Conservation (phyloP, 495 filamentous ascomycete genomes). For the Aspergillus conjunctus region DNA sequence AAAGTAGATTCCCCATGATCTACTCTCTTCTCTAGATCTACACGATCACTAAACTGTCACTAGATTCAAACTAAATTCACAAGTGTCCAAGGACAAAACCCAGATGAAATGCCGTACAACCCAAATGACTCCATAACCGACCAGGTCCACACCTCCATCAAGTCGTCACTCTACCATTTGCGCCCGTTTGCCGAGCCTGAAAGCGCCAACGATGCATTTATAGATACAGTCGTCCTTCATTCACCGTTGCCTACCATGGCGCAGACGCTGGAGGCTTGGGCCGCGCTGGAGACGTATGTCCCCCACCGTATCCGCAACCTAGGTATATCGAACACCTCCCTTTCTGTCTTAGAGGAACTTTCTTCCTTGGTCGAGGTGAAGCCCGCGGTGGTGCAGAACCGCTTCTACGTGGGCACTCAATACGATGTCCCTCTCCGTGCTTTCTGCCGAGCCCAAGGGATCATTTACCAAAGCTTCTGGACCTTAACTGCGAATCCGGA, state of each 20-base stretch:
- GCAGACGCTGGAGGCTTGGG: conserved; percentile 67
- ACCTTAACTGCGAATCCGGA: conserved; percentile 72
- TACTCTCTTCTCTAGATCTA: neutral
- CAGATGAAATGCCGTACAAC: conserved; percentile 61
- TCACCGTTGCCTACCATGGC: conserved; percentile 59
- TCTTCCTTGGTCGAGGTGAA: conserved; percentile 47
- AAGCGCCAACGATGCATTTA: conserved; percentile 53
- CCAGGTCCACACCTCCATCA: conserved; percentile 67
- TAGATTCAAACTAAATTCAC: conserved; percentile 86
- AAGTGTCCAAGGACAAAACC: conserved; percentile 60
- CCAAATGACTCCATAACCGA: conserved; percentile 51
- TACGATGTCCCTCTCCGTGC: conserved; percentile 64
- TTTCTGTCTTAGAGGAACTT: conserved; percentile 56
- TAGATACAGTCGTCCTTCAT: conserved; percentile 76
- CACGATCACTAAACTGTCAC: conserved; percentile 10
- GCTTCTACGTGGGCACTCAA: conserved; percentile 60
- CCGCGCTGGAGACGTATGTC: conserved; percentile 63
- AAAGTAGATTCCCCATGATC: neutral
- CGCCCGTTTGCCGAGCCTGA: conserved; percentile 30
- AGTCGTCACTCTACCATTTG: conserved; percentile 70
- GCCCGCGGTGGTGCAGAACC: conserved; percentile 74
- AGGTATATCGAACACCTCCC: conserved; percentile 70
- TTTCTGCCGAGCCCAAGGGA: conserved; percentile 61
- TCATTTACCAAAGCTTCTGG: conserved; percentile 79
- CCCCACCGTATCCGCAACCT: conserved; percentile 63